Evolutionary conservation across 768 basidiomycete genomes (phyloP).

Genomic region (Hypholoma fasciculare): DNA sequence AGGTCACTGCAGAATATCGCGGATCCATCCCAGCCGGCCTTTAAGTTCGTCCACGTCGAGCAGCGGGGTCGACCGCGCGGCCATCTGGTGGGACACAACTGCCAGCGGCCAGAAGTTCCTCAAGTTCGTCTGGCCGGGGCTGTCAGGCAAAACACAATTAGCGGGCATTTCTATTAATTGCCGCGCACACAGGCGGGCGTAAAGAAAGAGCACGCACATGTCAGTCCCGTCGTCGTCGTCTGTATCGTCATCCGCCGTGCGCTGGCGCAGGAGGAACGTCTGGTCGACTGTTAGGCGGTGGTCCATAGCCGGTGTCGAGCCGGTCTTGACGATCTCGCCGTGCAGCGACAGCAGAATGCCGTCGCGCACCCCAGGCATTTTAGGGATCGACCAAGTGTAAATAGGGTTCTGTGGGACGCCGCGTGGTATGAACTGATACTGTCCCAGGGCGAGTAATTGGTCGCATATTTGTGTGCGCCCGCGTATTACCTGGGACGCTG

Average conservation of each 20-base stretch:
- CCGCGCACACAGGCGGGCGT: neutral
- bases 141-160: neutral
- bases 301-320: conserved; percentile 11
- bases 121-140: neutral
- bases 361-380: conserved; percentile 1
- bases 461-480: conserved; percentile 17
- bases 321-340: conserved; percentile 21
- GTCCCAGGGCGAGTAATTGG: conserved; percentile 11
- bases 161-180: neutral
- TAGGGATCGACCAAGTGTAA: neutral
- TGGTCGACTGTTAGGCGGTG: conserved; percentile 25
- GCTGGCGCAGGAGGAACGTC: conserved; percentile 26
- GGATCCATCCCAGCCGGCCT: conserved; percentile 14
- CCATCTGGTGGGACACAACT: conserved; percentile 31
- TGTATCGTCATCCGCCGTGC: conserved; percentile 6
- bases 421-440: conserved; percentile 24
- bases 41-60: conserved; percentile 16
- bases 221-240: conserved; percentile 6
- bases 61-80: conserved; percentile 17
- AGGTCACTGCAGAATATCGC: conserved; percentile 12
- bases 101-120: conserved; percentile 25
- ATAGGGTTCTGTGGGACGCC: conserved; percentile 6
- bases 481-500: conserved; percentile 6
- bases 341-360: conserved; percentile 26
- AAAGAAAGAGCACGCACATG: conserved; percentile 9